Evolutionary conservation across 768 basidiomycete genomes (phyloP).

Genomic region (Stropharia rugosoannulata): DNA sequence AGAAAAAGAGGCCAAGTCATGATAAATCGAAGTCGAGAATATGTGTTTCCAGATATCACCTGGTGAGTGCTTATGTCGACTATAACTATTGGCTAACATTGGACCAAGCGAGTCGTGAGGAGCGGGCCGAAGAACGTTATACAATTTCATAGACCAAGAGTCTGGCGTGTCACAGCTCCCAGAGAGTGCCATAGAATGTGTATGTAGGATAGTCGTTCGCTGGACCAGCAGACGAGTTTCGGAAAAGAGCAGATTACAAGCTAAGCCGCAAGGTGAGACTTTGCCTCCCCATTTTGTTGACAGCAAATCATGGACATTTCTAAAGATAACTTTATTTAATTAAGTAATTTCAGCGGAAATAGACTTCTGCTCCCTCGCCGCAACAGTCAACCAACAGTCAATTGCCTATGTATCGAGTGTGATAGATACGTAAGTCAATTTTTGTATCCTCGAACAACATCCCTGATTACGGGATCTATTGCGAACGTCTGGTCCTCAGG

Average conservation of each 20-base stretch:
- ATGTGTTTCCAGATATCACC: slow-evolving; percentile 24
- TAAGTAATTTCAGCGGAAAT: background rate
- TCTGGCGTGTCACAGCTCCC: background rate
- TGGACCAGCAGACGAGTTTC: background rate
- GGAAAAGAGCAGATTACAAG: too few species aligned
- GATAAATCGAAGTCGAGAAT: slow-evolving; percentile 20
- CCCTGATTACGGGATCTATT: slow-evolving; percentile 32
- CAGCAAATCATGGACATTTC: too few species aligned
- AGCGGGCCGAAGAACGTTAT: slow-evolving; percentile 16
- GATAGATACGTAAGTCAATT: background rate
- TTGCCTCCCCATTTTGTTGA: background rate
- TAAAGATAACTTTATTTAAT: too few species aligned
- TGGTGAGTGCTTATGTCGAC: slow-evolving; percentile 12
- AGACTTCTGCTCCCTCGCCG: background rate
- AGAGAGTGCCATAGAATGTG: background rate
- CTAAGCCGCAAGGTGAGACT: background rate
- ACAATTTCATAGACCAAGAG: slow-evolving; percentile 17
- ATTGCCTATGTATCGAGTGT: background rate
- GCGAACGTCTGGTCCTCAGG: slow-evolving; percentile 37
- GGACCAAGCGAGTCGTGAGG: slow-evolving; percentile 3
- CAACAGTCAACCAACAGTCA: too few species aligned
- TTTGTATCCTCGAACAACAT: slow-evolving; percentile 14
- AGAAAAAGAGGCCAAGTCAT: slow-evolving; percentile 17
- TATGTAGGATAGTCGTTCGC: background rate
- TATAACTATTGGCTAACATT: slow-evolving; percentile 10